phyloP scores from a whole-genome alignment of 345 rosid species.

The Luvunga scandens region DNA sequence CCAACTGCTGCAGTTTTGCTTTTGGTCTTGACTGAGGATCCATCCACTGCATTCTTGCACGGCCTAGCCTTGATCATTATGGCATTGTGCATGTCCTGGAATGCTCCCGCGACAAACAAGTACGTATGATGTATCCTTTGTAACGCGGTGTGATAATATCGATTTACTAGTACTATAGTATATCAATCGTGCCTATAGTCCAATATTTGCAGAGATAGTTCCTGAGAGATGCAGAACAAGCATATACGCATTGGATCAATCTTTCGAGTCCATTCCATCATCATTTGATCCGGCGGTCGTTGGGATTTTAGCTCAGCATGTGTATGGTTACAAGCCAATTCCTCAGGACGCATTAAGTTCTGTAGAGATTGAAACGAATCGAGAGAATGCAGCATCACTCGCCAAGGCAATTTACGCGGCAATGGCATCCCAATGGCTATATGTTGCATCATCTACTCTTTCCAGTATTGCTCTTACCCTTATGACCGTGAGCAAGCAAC shows the following conservation, averaged over 20 bases:
- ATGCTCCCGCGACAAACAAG: constrained; percentile 69
- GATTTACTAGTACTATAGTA: neutral
- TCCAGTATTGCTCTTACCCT: constrained; percentile 72
- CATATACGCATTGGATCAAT: constrained; percentile 67
- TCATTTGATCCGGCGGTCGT: constrained; percentile 82
- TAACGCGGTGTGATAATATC: too few species aligned
- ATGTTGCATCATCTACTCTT: constrained; percentile 72
- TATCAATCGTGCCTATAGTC: constrained; percentile 40
- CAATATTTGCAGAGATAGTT: constrained; percentile 88
- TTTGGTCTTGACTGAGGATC: constrained; percentile 53
- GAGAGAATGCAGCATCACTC: constrained; percentile 69
- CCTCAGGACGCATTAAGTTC: constrained; percentile 41
- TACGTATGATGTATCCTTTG: constrained; percentile 7
- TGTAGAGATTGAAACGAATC: constrained; percentile 49
- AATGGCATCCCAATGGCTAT: constrained; percentile 66
- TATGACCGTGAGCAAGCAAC: constrained; percentile 66
- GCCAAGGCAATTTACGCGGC: constrained; percentile 76
- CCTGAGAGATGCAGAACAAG: constrained; percentile 77
- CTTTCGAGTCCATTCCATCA: constrained; percentile 71
- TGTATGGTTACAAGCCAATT: constrained; percentile 68
- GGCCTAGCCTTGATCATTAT: constrained; percentile 49
- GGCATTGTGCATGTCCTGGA: constrained; percentile 64
- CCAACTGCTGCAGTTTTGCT: constrained; percentile 64
- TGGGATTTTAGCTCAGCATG: constrained; percentile 75
- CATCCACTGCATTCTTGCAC: constrained; percentile 49